A percentile compares a stretch with the other conserved stretches of the same genome.
Evolutionary conservation across 148 eudicot genomes (phyloP).

Genomic region (Camellia granthamiana): DNA sequence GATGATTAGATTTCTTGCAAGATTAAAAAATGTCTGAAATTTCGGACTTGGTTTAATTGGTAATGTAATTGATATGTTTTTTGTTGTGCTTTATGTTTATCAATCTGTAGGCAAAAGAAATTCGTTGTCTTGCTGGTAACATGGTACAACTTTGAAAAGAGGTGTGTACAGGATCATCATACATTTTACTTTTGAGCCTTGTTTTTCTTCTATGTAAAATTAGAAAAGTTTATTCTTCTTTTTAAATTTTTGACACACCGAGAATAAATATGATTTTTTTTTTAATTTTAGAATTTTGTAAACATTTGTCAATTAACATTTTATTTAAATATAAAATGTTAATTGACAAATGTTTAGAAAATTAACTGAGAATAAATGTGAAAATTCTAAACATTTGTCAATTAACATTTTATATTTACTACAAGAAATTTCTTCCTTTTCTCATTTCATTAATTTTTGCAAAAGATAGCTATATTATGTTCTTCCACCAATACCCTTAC

Average conservation of each 20-base stretch:
- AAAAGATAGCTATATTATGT: background rate
- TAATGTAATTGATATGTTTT: background rate
- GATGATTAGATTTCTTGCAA: no score
- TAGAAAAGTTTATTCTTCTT: background rate
- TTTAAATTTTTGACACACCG: background rate
- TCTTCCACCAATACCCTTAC: background rate
- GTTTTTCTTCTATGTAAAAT: background rate
- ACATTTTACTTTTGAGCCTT: background rate
- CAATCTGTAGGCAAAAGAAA: constrained; percentile 71
- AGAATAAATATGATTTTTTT: background rate
- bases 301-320: no score
- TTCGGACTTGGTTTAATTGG: no score
- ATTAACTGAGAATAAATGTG: no score
- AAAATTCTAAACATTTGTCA: background rate
- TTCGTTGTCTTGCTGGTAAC: constrained; percentile 91
- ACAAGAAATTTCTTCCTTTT: background rate
- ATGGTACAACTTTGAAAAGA: constrained; percentile 94
- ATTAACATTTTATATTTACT: background rate
- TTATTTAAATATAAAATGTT: no score
- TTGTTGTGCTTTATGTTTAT: background rate
- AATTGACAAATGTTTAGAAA: no score
- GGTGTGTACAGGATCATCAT: constrained; percentile 35
- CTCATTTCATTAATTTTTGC: background rate
- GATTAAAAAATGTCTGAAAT: no score
- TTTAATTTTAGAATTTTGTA: no score